Conservation (phyloP, 2,329 filamentous ascomycete genomes). For the Neofusicoccum kwambonambiense region DNA sequence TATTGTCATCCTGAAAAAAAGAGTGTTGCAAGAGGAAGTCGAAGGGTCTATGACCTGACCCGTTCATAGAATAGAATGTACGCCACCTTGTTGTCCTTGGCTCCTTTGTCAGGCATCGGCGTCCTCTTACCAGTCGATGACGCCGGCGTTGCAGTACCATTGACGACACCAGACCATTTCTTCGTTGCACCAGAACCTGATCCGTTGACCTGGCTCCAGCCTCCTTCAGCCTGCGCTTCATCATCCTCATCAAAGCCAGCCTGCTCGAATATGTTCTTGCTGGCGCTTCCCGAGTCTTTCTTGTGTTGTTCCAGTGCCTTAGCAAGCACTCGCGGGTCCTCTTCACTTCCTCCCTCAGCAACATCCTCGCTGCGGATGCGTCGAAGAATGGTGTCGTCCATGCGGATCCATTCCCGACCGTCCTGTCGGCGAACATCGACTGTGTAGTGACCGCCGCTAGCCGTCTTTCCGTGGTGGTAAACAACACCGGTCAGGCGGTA, state of each 20-base stretch:
- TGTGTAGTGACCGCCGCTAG: constrained; percentile 93
- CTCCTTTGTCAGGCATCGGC: constrained; percentile 54
- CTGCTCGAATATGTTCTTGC: constrained; percentile 73
- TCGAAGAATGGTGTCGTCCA: constrained; percentile 89
- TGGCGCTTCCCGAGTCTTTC: constrained; percentile 47
- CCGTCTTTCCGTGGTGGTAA: constrained; percentile 97
- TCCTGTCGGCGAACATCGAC: constrained; percentile 96
- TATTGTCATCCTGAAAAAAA: background rate
- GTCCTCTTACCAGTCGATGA: constrained; percentile 50
- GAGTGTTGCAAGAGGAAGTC: background rate
- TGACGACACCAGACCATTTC: constrained; percentile 63
- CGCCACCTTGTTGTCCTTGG: constrained; percentile 94
- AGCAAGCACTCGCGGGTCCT: constrained; percentile 68
- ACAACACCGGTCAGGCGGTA: constrained; percentile 88
- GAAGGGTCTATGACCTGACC: constrained; percentile 43
- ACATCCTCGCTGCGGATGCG: constrained; percentile 86
- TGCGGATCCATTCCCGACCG: constrained; percentile 89
- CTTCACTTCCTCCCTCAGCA: constrained; percentile 78
- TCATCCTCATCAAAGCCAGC: constrained; percentile 58
- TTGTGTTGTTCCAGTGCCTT: constrained; percentile 67
- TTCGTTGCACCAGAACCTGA: constrained; percentile 58
- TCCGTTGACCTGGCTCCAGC: constrained; percentile 86
- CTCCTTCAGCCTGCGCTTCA: constrained; percentile 63
- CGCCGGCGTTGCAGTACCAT: constrained; percentile 58
- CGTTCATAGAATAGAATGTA: constrained; percentile 95